Conservation (phyloP, 202 grass and related monocot species). For the Tripidium arundinaceum region DNA sequence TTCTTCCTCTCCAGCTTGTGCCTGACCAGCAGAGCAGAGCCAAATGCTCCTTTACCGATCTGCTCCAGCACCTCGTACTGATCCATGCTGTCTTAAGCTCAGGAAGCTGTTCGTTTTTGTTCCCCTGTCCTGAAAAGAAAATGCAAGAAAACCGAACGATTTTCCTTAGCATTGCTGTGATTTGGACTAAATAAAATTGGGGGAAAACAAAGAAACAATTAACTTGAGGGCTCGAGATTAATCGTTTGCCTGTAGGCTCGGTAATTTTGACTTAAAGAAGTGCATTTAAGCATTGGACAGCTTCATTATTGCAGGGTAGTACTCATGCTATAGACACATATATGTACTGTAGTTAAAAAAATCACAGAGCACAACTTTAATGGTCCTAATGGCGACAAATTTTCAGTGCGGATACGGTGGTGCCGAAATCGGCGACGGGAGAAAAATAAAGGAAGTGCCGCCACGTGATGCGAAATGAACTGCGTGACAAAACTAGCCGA, state of each 20-base stretch:
- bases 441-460: not conserved
- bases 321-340: not conserved
- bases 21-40: constrained; percentile 79
- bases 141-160: not conserved
- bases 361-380: not conserved
- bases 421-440: constrained; percentile 1
- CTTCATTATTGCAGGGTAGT: not conserved
- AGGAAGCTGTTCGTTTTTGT: not conserved
- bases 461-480: not conserved
- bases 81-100: constrained; percentile 44
- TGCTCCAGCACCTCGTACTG: constrained; percentile 81
- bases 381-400: constrained; percentile 1
- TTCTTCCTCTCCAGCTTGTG: constrained; percentile 89
- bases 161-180: not conserved
- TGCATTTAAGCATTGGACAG: not conserved
- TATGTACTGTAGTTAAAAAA: not conserved
- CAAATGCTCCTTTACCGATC: constrained; percentile 87
- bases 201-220: not conserved
- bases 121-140: constrained; percentile 11
- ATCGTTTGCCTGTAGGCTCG: not conserved
- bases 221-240: not conserved
- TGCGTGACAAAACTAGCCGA: constrained; percentile 12
- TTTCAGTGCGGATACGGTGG: not conserved
- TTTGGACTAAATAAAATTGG: not conserved
- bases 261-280: not conserved